Base-by-base conservation (phyloP, 495 filamentous ascomycete genomes). In the Eremomyces bilateralis region DNA sequence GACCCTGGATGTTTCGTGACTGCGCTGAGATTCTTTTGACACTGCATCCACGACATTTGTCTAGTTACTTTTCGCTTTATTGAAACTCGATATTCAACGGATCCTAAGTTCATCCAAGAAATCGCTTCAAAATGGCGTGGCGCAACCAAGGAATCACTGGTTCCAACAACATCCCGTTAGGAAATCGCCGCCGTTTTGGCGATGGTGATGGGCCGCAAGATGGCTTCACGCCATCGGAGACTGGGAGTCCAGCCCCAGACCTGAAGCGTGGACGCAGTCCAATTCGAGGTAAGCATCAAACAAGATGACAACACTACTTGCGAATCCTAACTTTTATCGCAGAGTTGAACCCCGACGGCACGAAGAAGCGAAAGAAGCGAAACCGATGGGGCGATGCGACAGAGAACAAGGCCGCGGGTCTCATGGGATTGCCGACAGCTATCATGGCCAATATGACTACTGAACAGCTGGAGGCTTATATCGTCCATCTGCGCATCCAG, bases 401-500 rank as follows among this genome's bases (percentile, higher is more conserved):
- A 37, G 85, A 94, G 55, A 99, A 99, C 61, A 93, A 94, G 64
- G 85, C 88, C 15, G 88, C 83, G 38, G 88, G 88, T 40, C 64
- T 97, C 36, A 94, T 97, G 84, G 88, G 90, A 39, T 69, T 97
- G 49, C 81, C 88, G 21, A 94, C 85, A 13, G 76, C 83, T 53
- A 94, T 97, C 59, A 76, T 80, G 53, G 81, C 80, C 31, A 80
- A 83, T 56, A 94, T 97, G 80, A 95, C 88, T 31, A 82, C 69
- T 53, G 88, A 97, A 59, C 88, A 97, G 60, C 69, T 94, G 29
- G 88, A 97, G 56, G 88, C 88, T 13, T 97, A 97, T 50, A 81
- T 80, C 13, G 58, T 93, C 37, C 84, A 97, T 53, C 59, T 97
- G 43, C 80, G 88, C 52, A 90, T 97, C 43, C 82, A 94, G 54